Conservation (phyloP, 306 rosid species). For the Prunus campanulata region DNA sequence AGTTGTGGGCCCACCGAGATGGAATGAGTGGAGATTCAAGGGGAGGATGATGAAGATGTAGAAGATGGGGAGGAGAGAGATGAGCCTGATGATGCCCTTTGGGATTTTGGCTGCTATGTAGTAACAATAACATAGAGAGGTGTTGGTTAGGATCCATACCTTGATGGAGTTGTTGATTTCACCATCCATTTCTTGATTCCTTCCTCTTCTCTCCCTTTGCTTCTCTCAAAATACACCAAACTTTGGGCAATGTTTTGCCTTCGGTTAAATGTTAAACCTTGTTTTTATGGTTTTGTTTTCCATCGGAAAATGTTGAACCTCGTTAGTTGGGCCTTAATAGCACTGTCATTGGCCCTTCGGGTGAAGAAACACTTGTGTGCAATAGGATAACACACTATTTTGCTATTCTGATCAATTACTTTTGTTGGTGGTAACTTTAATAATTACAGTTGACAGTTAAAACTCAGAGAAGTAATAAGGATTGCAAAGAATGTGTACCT, state of each 20-base stretch:
- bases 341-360: neutral
- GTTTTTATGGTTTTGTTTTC: too few species aligned
- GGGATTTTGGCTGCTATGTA: constrained; percentile 28
- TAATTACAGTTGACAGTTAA: too few species aligned
- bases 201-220: neutral
- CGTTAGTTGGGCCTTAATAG: neutral
- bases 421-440: too few species aligned
- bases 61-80: constrained; percentile 34
- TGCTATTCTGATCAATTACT: too few species aligned
- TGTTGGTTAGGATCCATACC: constrained; percentile 31
- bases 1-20: constrained; percentile 27
- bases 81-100: constrained; percentile 17
- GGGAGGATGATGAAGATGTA: constrained; percentile 36
- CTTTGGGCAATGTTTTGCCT: too few species aligned
- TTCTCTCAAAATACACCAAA: too few species aligned
- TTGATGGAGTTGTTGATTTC: constrained; percentile 32
- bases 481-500: too few species aligned
- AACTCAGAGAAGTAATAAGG: too few species aligned
- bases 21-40: constrained; percentile 22
- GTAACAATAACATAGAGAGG: constrained; percentile 25
- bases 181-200: constrained; percentile 17
- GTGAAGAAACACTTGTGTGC: too few species aligned
- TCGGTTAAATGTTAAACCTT: too few species aligned
- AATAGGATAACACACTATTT: too few species aligned
- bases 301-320: too few species aligned